Conservation (phyloP, 768 basidiomycete species). For the Tylopilus sp. region DNA sequence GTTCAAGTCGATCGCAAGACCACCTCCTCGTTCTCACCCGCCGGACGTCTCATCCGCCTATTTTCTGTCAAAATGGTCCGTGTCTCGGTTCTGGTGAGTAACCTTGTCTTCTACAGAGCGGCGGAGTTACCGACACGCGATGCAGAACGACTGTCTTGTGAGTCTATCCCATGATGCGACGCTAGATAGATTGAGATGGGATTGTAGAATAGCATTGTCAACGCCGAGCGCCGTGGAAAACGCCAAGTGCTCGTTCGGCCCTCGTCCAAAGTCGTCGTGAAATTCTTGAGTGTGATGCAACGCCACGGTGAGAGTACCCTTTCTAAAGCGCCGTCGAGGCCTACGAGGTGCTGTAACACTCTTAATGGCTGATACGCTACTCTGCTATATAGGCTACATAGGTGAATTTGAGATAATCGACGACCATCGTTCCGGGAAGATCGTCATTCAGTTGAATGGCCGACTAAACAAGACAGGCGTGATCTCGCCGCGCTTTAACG, state of each 20-base stretch:
- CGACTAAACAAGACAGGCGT: slow-evolving; percentile 99
- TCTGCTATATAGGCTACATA: slow-evolving; percentile 72
- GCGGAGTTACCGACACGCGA: background rate
- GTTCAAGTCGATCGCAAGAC: slow-evolving; percentile 5
- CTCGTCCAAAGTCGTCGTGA: slow-evolving; percentile 96
- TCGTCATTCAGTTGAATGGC: slow-evolving; percentile 97
- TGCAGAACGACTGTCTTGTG: slow-evolving; percentile 57
- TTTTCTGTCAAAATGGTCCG: slow-evolving; percentile 65
- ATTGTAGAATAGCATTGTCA: slow-evolving; percentile 93
- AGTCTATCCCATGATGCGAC: slow-evolving; percentile 14
- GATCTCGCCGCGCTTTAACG: slow-evolving; percentile 98
- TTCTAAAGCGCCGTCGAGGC: background rate
- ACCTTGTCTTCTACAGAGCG: background rate
- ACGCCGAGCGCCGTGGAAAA: slow-evolving; percentile 99
- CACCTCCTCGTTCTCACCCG: background rate
- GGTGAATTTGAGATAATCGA: slow-evolving; percentile 99
- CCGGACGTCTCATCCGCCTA: background rate
- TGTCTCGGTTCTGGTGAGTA: slow-evolving; percentile 71
- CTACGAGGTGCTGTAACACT: too few relatives aligned
- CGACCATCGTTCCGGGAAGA: slow-evolving; percentile 97
- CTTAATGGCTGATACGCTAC: too few relatives aligned
- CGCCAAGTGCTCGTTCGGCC: slow-evolving; percentile 98
- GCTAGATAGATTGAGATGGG: background rate
- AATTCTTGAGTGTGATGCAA: slow-evolving; percentile 98
- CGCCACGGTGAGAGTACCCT: slow-evolving; percentile 75